Evolutionary conservation across 768 basidiomycete genomes (phyloP).

Genomic region (Collybia sp.): DNA sequence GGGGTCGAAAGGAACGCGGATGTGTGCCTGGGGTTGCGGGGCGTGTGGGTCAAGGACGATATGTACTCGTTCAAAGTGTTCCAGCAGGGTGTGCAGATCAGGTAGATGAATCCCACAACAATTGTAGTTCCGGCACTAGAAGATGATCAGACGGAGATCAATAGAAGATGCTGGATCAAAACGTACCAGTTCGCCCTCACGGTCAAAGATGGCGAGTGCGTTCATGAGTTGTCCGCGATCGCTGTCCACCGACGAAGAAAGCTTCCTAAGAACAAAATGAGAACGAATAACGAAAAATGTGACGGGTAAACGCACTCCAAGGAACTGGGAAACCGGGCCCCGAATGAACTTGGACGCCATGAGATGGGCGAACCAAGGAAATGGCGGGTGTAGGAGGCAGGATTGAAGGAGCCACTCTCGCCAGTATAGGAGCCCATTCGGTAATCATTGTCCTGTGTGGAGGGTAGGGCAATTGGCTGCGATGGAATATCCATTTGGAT

Average conservation of each 20-base stretch:
- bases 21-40: conserved; percentile 28
- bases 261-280: neutral
- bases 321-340: conserved; percentile 55
- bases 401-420: conserved; percentile 50
- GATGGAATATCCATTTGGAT: conserved; percentile 17
- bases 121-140: conserved; percentile 79
- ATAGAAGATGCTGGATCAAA: neutral
- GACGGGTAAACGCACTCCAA: conserved; percentile 54
- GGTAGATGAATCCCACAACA: conserved; percentile 77
- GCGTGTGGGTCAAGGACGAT: conserved; percentile 55
- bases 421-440: conserved; percentile 46
- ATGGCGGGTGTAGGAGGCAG: conserved; percentile 62
- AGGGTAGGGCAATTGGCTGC: conserved; percentile 45
- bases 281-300: neutral
- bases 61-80: conserved; percentile 91
- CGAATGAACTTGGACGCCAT: conserved; percentile 65
- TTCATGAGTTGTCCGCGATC: conserved; percentile 60
- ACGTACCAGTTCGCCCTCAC: conserved; percentile 71
- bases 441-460: conserved; percentile 22
- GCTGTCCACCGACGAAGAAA: conserved; percentile 36
- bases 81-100: conserved; percentile 79
- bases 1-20: conserved; percentile 45
- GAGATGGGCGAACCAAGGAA: conserved; percentile 72
- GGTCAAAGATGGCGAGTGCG: conserved; percentile 60
- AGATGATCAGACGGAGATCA: conserved; percentile 2